These are phyloP conservation scores for Tetrahymena borealis DNA, from an alignment of 73 alveolate genomes.

Conservation along the genomic window DNA sequence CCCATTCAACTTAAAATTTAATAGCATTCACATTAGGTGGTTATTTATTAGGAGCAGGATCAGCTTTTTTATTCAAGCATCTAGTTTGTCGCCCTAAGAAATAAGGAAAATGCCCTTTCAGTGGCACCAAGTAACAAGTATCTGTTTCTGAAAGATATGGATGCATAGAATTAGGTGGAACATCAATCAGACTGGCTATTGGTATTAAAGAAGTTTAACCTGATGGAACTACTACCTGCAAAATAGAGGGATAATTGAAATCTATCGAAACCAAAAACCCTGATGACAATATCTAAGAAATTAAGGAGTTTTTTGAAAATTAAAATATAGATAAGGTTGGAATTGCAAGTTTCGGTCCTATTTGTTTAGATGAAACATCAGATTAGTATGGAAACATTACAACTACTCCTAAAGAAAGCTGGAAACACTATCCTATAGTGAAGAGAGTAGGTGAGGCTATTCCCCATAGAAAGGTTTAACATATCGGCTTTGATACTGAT, in stretches of 20 bases:
- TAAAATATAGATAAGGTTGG: slow-evolving; percentile 34
- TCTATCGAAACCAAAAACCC: slow-evolving; percentile 5
- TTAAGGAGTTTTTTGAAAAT: neutral
- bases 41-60: neutral
- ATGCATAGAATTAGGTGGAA: slow-evolving; percentile 13
- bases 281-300: neutral
- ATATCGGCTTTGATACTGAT: slow-evolving; percentile 74
- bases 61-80: neutral
- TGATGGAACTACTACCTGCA: neutral
- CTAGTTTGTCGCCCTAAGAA: neutral
- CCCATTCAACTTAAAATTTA: neutral
- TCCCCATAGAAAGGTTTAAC: slow-evolving; percentile 31
- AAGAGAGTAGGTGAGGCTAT: slow-evolving; percentile 3
- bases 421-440: slow-evolving; percentile 57
- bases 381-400: slow-evolving; percentile 71
- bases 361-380: slow-evolving; percentile 49
- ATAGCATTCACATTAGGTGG: neutral
- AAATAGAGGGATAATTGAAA: neutral
- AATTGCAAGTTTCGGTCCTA: slow-evolving; percentile 85
- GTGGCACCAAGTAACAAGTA: neutral
- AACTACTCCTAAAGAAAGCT: slow-evolving; percentile 75
- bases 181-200: neutral
- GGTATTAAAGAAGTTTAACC: neutral
- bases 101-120: neutral
- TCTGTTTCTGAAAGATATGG: neutral